Percentiles rank a stretch among this genome's conserved stretches.
These are phyloP conservation scores for Septoria linicola DNA, from an alignment of 2,329 filamentous ascomycete genomes.

Conservation along the genomic window DNA sequence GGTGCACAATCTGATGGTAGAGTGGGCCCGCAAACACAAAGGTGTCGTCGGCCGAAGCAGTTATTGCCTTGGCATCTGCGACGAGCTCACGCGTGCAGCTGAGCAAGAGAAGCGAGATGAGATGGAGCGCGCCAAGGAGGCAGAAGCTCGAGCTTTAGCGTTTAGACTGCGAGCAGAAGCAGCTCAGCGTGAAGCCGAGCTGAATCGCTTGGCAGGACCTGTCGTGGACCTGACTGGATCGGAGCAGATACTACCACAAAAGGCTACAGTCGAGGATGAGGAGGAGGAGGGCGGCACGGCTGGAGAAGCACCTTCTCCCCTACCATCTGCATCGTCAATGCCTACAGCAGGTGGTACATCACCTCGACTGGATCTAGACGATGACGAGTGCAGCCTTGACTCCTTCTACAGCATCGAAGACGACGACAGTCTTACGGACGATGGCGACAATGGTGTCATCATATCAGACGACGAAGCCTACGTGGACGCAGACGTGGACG, in stretches of 20 bases:
- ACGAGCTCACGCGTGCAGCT: conserved; percentile 7
- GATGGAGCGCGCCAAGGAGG: conserved; percentile 10
- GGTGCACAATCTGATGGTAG: conserved; percentile 25
- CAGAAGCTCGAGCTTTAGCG: conserved; percentile 10
- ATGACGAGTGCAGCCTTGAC: background rate
- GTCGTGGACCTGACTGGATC: background rate
- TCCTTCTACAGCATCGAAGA: too few relatives aligned
- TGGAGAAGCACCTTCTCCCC: background rate
- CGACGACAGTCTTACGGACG: background rate
- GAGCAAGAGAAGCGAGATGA: conserved; percentile 15
- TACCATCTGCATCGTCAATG: too few relatives aligned
- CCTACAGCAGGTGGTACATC: background rate
- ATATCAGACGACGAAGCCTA: conserved; percentile 4
- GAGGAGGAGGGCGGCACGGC: background rate
- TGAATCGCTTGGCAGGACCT: conserved; percentile 1
- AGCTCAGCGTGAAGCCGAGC: conserved; percentile 2
- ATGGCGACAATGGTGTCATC: background rate
- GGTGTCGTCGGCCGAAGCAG: conserved; percentile 13
- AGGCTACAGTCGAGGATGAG: background rate
- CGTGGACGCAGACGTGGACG: conserved; percentile 4
- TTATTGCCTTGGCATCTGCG: conserved; percentile 23
- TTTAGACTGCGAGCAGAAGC: background rate
- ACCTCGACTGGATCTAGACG: background rate
- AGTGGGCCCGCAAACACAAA: conserved; percentile 22
- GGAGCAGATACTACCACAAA: background rate